phyloP scores from a whole-genome alignment of 495 filamentous ascomycete genomes.

The Penicillium lividum region DNA sequence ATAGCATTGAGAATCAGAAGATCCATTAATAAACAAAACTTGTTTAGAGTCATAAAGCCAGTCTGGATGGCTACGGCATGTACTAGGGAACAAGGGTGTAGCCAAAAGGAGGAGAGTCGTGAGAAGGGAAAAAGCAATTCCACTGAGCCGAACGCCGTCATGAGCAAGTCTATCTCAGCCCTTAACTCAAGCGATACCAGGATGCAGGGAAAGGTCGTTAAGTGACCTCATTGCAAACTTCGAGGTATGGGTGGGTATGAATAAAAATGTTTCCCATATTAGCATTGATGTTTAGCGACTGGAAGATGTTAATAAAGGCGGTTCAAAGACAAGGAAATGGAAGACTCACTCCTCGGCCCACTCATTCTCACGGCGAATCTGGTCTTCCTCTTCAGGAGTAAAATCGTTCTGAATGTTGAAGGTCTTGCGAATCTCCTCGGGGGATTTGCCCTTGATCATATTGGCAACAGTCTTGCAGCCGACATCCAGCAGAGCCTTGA shows the following conservation, averaged over 20 bases:
- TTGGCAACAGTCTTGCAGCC: slow-evolving; percentile 72
- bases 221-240: background rate
- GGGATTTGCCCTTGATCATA: slow-evolving; percentile 74
- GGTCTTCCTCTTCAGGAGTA: slow-evolving; percentile 72
- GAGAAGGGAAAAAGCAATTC: background rate
- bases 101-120: no score
- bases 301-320: slow-evolving; percentile 21
- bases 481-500: slow-evolving; percentile 67
- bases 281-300: slow-evolving; percentile 38
- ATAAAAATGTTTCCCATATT: background rate
- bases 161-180: background rate
- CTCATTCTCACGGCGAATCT: slow-evolving; percentile 71
- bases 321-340: background rate
- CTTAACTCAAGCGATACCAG: background rate
- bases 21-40: no score
- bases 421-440: slow-evolving; percentile 73
- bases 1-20: no score
- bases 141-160: slow-evolving; percentile 8
- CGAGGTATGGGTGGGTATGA: background rate
- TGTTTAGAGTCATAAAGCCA: background rate
- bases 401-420: slow-evolving; percentile 79
- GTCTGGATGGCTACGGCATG: background rate
- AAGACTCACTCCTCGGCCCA: slow-evolving; percentile 68
- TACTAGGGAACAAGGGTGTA: background rate
- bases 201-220: background rate